Percentiles rank a stretch among this genome's conserved stretches.
phyloP scores from a whole-genome alignment of 805 yeast species.

The Metschnikowia kofuensis region DNA sequence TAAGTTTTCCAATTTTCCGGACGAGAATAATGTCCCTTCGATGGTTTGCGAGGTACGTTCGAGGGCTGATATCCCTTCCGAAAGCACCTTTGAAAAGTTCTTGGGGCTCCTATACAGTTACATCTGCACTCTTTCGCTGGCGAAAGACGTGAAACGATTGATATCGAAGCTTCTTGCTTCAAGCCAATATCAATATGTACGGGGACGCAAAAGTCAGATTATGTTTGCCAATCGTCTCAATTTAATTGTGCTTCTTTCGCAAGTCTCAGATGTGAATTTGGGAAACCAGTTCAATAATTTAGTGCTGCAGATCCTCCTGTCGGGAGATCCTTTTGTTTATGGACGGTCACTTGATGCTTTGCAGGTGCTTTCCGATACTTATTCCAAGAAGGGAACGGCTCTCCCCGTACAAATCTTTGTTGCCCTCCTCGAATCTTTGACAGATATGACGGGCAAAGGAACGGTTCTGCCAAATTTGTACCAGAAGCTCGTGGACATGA shows the following conservation, averaged over 20 bases:
- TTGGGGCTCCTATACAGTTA: slow-evolving; percentile 34
- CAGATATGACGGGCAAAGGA: not conserved
- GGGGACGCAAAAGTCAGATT: slow-evolving; percentile 24
- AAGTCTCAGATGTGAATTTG: slow-evolving; percentile 33
- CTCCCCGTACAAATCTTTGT: slow-evolving; percentile 22
- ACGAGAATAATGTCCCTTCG: slow-evolving; percentile 28
- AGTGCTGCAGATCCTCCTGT: slow-evolving; percentile 21
- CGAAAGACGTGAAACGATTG: slow-evolving; percentile 27
- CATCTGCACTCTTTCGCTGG: slow-evolving; percentile 24
- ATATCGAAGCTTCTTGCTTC: slow-evolving; percentile 37
- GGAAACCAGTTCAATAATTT: slow-evolving; percentile 27
- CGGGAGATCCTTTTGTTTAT: slow-evolving; percentile 24
- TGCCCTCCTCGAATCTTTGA: slow-evolving; percentile 14
- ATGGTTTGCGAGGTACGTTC: slow-evolving; percentile 22
- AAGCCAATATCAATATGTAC: slow-evolving; percentile 32
- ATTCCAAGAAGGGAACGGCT: slow-evolving; percentile 9
- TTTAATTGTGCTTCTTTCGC: slow-evolving; percentile 32
- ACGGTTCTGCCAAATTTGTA: slow-evolving; percentile 4
- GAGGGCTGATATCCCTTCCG: slow-evolving; percentile 26
- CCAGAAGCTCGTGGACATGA: slow-evolving; percentile 5
- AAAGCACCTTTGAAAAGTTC: slow-evolving; percentile 33
- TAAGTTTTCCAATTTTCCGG: slow-evolving; percentile 36
- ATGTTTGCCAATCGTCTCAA: slow-evolving; percentile 39
- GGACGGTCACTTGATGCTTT: slow-evolving; percentile 23
- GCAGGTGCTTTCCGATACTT: slow-evolving; percentile 18